Conservation (phyloP, 2,329 filamentous ascomycete genomes). For the Aspergillus sp. region DNA sequence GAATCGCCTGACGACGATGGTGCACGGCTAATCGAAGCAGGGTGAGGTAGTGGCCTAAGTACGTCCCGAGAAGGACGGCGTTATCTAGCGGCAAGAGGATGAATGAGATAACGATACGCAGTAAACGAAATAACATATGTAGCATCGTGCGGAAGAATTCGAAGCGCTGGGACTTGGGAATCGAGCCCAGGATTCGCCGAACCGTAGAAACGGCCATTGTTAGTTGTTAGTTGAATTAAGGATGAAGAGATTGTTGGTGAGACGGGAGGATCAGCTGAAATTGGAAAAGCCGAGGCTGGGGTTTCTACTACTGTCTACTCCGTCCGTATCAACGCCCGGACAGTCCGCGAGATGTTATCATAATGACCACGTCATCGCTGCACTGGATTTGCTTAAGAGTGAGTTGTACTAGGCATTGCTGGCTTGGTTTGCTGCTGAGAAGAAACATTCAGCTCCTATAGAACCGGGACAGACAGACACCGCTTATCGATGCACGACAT, state of each 20-base stretch:
- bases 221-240: neutral
- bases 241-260: neutral
- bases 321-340: neutral
- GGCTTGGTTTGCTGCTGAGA: too few relatives aligned
- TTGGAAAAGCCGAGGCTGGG: neutral
- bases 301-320: too few relatives aligned
- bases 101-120: constrained; percentile 20
- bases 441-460: too few relatives aligned
- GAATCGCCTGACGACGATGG: constrained; percentile 17
- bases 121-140: constrained; percentile 16
- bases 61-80: constrained; percentile 35
- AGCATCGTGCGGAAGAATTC: constrained; percentile 6
- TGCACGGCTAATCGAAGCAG: constrained; percentile 14
- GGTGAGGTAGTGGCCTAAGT: constrained; percentile 23
- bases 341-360: neutral
- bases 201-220: constrained; percentile 16
- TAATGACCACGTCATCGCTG: constrained; percentile 17
- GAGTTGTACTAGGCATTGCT: constrained; percentile 1
- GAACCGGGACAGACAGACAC: neutral
- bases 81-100: constrained; percentile 45
- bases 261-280: neutral
- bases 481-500: neutral
- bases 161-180: constrained; percentile 6
- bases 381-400: constrained; percentile 1
- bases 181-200: constrained; percentile 9